Evolutionary conservation across 1,284 basidiomycete genomes (phyloP), one percentile per base, ranked within the genome.

Genomic region (Omphalotus olearius): DNA sequence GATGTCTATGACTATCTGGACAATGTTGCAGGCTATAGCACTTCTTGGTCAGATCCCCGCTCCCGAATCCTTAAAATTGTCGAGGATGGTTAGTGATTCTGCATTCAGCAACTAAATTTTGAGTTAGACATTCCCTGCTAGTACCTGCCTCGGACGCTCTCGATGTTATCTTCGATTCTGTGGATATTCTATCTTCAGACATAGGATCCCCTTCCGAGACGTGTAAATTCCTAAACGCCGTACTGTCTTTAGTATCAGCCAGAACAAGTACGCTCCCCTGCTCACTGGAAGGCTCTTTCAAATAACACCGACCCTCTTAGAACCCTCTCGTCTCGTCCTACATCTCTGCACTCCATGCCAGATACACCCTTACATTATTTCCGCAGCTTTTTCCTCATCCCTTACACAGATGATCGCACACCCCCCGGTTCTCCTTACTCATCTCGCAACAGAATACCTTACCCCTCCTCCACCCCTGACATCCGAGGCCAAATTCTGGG

Each of bases 401-500:
- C 69, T 94, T 37, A 74, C 79, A 0, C 82, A 85, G 54, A 59
- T 91, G 6, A 79, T 75, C 41, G 78, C 83, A 0, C 85, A 90
- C 60, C 84, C 88, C 7, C 75, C 83, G 0, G 68, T 70, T 2
- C 73, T 93, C 45, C 67, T 93, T 36, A 63, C 63, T 7, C 79
- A 89, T 61, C 66, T 93, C 48, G 73, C 85, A 5, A 72, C 72
- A 37, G 78, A 81, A 17, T 91, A 89, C 63, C 74, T 89, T 47
- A 78, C 79, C 2, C 75, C 75, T 0, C 88, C 88, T 0, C 87
- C 90, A 0, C 83, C 85, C 4, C 61, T 72, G 36, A 76, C 82
- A 2, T 59, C 78, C 0, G 70, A 75, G n/a, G 70, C 75, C 49
- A 88, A 86, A 59, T 91, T 91, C 67, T 91, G 87, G 86, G 68